Evolutionary conservation across 176 grass and related monocot species (phyloP), one percentile per base, ranked within the genome.

Genomic region (Hsuehochloa calcarea): DNA sequence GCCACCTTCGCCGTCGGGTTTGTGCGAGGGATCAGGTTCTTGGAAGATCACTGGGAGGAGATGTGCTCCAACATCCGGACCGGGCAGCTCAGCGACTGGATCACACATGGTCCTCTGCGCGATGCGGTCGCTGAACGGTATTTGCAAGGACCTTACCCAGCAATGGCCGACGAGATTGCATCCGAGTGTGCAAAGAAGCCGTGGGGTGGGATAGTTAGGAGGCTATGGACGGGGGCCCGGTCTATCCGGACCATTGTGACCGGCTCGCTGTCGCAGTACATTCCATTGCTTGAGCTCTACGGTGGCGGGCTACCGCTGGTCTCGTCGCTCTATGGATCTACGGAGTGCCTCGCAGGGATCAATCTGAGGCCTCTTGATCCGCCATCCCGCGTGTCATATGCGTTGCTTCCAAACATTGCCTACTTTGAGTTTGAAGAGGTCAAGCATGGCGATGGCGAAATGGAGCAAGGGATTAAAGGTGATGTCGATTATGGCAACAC

Each of bases 361-460:
- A 91, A 91, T 25, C 68, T 91, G 4, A 56, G 50, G 0, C 89
- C 89, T 5, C 49, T 91, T 9, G 85, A 87, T 65, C 60, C 35
- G 37, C 89, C 85, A 10, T 66, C 68, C 0, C 29, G 29, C 6
- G 80, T 74, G 16, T 87, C 80, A 0, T 91, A 91, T 23, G 72
- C 80, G 0, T 46, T 90, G 45, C 74, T 91, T 26, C 89, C 85
- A 14, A 91, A 91, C 74, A 91, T 91, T 77, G 78, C 63, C 58
- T 87, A 84, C 80, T 91, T 78, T 10, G 89, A 91, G 69, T 91
- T 91, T 25, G 15, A 39, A 5, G 69, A 87, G 49, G 50, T 84
- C 22, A 64, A 63, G 55, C 29, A 4, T 54, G 63, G 38, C 29
- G 10, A 9, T 10, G 74, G 60, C 5, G 68, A 68, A 13, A 63